Base-by-base conservation (phyloP, 768 basidiomycete species). In the Clitopilus hobsonii region DNA sequence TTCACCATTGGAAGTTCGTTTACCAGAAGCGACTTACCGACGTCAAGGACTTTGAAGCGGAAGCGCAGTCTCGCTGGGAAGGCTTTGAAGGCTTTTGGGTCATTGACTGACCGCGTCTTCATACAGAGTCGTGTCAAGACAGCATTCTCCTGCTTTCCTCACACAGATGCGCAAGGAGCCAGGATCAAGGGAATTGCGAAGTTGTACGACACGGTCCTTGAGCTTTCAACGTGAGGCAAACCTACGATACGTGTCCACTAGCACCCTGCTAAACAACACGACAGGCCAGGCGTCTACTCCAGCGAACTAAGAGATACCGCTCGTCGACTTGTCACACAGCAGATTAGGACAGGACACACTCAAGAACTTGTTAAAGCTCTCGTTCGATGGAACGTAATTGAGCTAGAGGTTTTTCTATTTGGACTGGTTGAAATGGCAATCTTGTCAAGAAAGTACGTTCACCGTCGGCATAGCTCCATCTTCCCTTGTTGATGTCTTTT, bases 51-150 rank as follows among this genome's bases (percentile, higher is more conserved):
- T 30, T 47, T 8, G 56, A 52, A 26, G 45, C 56, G 41, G 18
- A 11, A 18, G 22, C 41, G n/a, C 10, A 45, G 41, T 7, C 32
- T 57, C 16, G 53, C 56, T 27, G 56, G 56, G 18, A 57, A 53
- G 28, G 56, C 56, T 7, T 26, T 57, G 16, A 57, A 53, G 26
- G 52, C 52, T 13, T 49, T 57, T 5, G 52, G 52, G 1, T 11
- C 49, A 3, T 6, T 50, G 10, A 50, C 38, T 5, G 29, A 49
- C 18, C 52, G 38, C 10, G 41, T 29, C n/a, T 38, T 24, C 36
- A 38, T 30, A 7, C 27, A 48, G 22, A 45, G 3, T 3, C 54
- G 54, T 14, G 25, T 54, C n/a, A 48, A 30, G n/a, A 30, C 45
- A 26, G 47, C 25, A 14, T 29, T 29, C 23, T 13, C 41, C 10